These are phyloP conservation scores for Posidonia oceanica DNA, from an alignment of 116 monocot species.

Conservation along the genomic window DNA sequence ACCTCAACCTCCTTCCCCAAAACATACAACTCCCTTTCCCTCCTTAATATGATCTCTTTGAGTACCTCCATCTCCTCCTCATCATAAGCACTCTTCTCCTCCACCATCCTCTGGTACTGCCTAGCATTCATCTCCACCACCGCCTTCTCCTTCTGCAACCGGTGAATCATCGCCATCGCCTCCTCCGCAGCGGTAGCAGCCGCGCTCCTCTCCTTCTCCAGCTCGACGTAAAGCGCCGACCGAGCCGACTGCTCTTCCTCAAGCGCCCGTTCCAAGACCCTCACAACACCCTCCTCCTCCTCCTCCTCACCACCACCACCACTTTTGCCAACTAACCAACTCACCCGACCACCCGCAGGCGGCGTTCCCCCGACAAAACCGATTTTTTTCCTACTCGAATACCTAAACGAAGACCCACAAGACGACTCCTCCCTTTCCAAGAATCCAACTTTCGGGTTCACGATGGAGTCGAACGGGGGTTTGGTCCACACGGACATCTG, in stretches of 20 bases:
- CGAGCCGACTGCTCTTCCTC: slow-evolving; percentile 39
- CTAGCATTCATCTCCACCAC: slow-evolving; percentile 63
- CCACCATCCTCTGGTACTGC: slow-evolving; percentile 68
- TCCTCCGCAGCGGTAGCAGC: slow-evolving; percentile 79
- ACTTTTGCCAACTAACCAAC: neutral
- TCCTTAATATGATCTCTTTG: slow-evolving; percentile 69
- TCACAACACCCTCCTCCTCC: slow-evolving; percentile 3
- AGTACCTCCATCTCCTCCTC: slow-evolving; percentile 75
- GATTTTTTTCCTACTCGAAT: neutral
- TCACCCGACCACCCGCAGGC: neutral
- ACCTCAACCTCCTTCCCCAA: slow-evolving; percentile 61
- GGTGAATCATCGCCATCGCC: slow-evolving; percentile 90
- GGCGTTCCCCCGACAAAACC: neutral
- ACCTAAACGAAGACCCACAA: neutral
- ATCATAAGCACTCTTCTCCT: slow-evolving; percentile 76
- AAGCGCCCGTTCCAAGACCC: slow-evolving; percentile 36
- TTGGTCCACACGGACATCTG: slow-evolving; percentile 18
- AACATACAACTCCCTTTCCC: slow-evolving; percentile 62
- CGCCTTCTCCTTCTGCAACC: slow-evolving; percentile 87
- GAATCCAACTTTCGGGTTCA: neutral
- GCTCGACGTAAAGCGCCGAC: slow-evolving; percentile 39
- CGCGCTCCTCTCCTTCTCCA: slow-evolving; percentile 92
- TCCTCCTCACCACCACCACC: neutral
- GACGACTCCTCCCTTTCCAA: neutral
- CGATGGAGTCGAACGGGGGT: slow-evolving; percentile 36